Conservation (phyloP, 441 rosid species). For the Syzygium malaccense region DNA sequence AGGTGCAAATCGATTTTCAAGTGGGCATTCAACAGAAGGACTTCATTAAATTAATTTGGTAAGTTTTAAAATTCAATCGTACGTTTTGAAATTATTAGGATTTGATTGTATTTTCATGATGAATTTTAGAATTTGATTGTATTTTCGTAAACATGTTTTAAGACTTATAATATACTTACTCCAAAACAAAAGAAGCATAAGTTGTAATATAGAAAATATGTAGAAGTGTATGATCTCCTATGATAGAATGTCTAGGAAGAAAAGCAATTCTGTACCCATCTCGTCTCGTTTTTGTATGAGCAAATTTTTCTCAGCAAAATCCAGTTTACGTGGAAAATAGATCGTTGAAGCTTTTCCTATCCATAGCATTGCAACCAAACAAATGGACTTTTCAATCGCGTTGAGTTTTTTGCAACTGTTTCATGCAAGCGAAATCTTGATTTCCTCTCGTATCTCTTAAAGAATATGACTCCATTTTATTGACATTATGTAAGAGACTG, state of each 20-base stretch:
- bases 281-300: not conserved
- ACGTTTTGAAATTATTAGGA: no score
- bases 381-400: not conserved
- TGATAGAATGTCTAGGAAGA: not conserved
- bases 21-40: no score
- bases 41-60: no score
- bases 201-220: not conserved
- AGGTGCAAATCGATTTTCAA: no score
- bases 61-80: no score
- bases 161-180: no score
- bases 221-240: not conserved
- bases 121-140: no score
- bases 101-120: no score
- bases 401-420: not conserved
- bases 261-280: not conserved
- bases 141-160: no score
- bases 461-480: not conserved
- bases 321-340: not conserved
- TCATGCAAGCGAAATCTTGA: not conserved
- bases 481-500: not conserved
- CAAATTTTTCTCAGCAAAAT: not conserved
- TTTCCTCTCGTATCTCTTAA: not conserved
- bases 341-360: not conserved
- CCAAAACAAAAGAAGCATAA: not conserved
- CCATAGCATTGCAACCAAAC: not conserved